Percentiles rank a stretch among this genome's conserved stretches.
Evolutionary conservation across 176 grass and related monocot genomes (phyloP).

Genomic region (Otatea glauca): DNA sequence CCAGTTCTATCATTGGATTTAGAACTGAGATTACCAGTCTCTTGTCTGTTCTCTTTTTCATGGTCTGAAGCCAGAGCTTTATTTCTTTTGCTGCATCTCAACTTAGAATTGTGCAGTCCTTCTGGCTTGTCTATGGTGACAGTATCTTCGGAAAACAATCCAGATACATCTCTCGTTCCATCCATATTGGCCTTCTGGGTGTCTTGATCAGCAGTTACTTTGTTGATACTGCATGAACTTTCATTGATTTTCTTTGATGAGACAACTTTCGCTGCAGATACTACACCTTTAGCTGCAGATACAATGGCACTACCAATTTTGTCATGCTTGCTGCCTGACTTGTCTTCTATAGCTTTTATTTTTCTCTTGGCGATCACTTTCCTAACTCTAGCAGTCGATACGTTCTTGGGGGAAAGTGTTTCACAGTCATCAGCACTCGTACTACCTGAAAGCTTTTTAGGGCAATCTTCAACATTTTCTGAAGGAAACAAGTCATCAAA

Average conservation of each 20-base stretch:
- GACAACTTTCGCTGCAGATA: constrained; percentile 25
- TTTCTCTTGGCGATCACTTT: constrained; percentile 77
- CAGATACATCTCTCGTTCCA: constrained; percentile 43
- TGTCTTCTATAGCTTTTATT: constrained; percentile 49
- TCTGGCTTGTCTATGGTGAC: constrained; percentile 33
- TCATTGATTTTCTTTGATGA: constrained; percentile 40
- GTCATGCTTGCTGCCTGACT: constrained; percentile 33
- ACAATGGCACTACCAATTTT: constrained; percentile 48
- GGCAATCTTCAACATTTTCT: constrained; percentile 27
- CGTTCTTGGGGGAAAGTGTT: constrained; percentile 29
- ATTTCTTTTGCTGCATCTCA: constrained; percentile 53
- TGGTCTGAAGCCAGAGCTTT: constrained; percentile 43
- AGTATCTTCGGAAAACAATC: constrained; percentile 23
- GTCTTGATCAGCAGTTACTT: constrained; percentile 23
- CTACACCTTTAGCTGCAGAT: constrained; percentile 32
- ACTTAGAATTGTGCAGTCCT: constrained; percentile 30
- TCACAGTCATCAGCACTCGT: constrained; percentile 41
- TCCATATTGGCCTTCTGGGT: constrained; percentile 22
- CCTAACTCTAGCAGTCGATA: constrained; percentile 34
- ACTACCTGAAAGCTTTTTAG: constrained; percentile 46
- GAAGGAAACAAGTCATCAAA: constrained; percentile 42
- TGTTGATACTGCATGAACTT: constrained; percentile 12
- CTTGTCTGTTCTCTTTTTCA: constrained; percentile 69
- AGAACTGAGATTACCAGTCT: constrained; percentile 33
- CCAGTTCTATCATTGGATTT: constrained; percentile 31